Percentiles rank a stretch among this genome's conserved stretches.
phyloP scores from a whole-genome alignment of 805 yeast species.

The Yarrowia sp. region DNA sequence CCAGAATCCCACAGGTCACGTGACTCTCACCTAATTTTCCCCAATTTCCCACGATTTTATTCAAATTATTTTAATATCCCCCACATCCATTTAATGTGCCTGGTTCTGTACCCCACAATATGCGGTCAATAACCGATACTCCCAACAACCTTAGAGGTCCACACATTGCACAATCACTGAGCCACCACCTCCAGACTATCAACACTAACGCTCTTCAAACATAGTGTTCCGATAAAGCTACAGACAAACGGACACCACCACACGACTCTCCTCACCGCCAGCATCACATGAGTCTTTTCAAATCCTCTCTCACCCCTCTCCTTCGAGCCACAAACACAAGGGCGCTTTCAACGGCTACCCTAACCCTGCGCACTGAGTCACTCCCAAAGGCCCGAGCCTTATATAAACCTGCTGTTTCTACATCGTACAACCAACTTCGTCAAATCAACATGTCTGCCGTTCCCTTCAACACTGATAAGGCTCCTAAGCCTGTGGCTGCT shows the following conservation, averaged over 20 bases:
- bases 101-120: background rate
- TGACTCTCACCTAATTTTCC: too few relatives aligned
- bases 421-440: background rate
- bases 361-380: slow-evolving; percentile 19
- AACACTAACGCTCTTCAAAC: background rate
- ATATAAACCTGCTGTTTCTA: background rate
- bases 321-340: background rate
- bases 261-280: background rate
- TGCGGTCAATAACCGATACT: background rate
- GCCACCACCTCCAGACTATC: background rate
- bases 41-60: too few relatives aligned
- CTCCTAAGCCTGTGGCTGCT: slow-evolving; percentile 97
- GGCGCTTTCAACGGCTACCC: background rate
- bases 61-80: too few relatives aligned
- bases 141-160: background rate
- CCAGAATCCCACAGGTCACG: too few relatives aligned
- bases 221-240: background rate
- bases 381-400: slow-evolving; percentile 5
- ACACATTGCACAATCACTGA: too few relatives aligned
- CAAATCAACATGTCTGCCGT: slow-evolving; percentile 21
- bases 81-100: too few relatives aligned
- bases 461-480: slow-evolving; percentile 40
- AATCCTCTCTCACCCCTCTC: background rate
- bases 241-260: background rate
- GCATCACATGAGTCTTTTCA: background rate